Conservation (phyloP, 2,329 filamentous ascomycete genomes). For the Pyrenophora graminea region DNA sequence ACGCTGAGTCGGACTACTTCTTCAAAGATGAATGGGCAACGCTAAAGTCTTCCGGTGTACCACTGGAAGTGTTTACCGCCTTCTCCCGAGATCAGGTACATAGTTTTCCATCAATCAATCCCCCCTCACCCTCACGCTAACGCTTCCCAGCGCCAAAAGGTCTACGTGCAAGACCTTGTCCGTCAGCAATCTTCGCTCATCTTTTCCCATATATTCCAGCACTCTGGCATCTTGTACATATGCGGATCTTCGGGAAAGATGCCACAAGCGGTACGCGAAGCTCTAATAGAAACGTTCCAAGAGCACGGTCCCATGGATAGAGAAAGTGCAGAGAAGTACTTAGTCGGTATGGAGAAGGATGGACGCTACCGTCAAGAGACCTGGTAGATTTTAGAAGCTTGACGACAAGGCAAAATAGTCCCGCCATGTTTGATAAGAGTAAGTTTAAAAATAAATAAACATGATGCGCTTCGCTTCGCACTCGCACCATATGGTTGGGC, state of each 20-base stretch:
- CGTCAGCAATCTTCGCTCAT: slow-evolving; percentile 56
- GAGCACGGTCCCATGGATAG: slow-evolving; percentile 47
- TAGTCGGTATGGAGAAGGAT: slow-evolving; percentile 63
- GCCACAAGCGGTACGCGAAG: slow-evolving; percentile 70
- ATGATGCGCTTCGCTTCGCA: too few relatives aligned
- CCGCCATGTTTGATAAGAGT: too few relatives aligned
- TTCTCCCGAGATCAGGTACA: slow-evolving; percentile 70
- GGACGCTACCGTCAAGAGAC: slow-evolving; percentile 71
- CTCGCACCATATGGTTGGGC: too few relatives aligned
- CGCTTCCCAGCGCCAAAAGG: slow-evolving; percentile 53
- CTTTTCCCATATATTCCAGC: slow-evolving; percentile 56
- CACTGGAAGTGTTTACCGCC: slow-evolving; percentile 62
- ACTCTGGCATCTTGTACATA: slow-evolving; percentile 60
- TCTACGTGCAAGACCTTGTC: slow-evolving; percentile 71
- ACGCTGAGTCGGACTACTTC: slow-evolving; percentile 74
- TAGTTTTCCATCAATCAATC: not conserved
- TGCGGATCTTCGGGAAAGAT: slow-evolving; percentile 70
- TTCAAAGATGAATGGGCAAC: slow-evolving; percentile 75
- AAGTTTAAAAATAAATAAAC: too few relatives aligned
- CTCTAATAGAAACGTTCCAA: slow-evolving; percentile 65
- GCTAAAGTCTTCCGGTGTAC: slow-evolving; percentile 48
- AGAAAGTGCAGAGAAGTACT: slow-evolving; percentile 59
- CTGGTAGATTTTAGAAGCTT: slow-evolving; percentile 54
- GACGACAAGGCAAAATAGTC: too few relatives aligned
- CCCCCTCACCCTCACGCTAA: not conserved